Base-by-base conservation (phyloP, 2,329 filamentous ascomycete species). In the Nemania bipapillata region DNA sequence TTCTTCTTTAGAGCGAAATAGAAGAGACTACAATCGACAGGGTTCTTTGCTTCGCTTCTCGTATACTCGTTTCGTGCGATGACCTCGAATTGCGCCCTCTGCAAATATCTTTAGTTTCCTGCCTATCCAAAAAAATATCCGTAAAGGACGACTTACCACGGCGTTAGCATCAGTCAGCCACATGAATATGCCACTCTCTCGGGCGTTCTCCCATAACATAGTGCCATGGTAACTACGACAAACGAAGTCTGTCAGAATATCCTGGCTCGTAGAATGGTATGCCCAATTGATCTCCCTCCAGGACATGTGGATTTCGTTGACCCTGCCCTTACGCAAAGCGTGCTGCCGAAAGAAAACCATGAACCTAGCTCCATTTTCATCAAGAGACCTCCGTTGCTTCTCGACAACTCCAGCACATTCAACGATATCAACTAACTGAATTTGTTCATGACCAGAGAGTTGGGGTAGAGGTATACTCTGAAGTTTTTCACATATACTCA, bases 1-100 rank as follows among this genome's bases (percentile, higher is more conserved):
- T 99, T 99, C 83, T 97, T 98, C 72, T 87, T 88, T 12, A 99
- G 85, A 0, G 96, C 95, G 20, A 99, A 85, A 78, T 98, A 99
- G 81, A 92, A 97, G 8, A 99, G 83, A 72, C 91, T 93, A 80
- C 96, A 98, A 75, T 97, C 92, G 8, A 97, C 89, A 0, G 96
- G 96, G 74, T 97, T 95, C 78, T 94, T 96, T 65, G 92, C 87
- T 35, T 97, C 93, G 24, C 89, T 90, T 73, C 92, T 93, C 17
- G 93, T 94, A 79, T 98, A 99, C 77, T 98, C 94, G 71, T 96
- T 97, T 50, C 94, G 90, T 32, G 94, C 96, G 52, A 99, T 88
- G n/a, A 89, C 82, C 78, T 99, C 96, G 71, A 99, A 94, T 76
- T 97, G 93, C 0, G 87, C 80, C 78, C 86, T 89, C 90, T 92